These are phyloP conservation scores for Globisporangium recalcitrans DNA, from an alignment of 352 stramenopile genomes.

Conservation along the genomic window DNA sequence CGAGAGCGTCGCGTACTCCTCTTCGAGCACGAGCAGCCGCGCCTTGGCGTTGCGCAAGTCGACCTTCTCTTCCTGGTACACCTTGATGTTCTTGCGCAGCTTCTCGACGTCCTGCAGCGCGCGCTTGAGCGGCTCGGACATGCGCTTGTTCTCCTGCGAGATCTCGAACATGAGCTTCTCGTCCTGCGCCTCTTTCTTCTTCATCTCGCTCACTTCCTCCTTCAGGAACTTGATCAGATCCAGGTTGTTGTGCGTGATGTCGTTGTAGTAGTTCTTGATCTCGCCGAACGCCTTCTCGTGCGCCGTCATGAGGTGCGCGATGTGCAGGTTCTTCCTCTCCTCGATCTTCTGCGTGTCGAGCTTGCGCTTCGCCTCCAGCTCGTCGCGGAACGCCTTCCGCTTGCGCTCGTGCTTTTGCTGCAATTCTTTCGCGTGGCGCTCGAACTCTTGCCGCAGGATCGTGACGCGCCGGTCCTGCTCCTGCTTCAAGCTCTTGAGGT, in stretches of 20 bases:
- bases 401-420: conserved; percentile 87
- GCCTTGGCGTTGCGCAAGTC: conserved; percentile 60
- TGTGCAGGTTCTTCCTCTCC: conserved; percentile 90
- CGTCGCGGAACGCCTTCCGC: conserved; percentile 74
- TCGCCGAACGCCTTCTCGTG: conserved; percentile 93
- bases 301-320: conserved; percentile 88
- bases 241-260: conserved; percentile 97
- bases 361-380: conserved; percentile 79
- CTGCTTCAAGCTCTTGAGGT: conserved; percentile 90
- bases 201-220: conserved; percentile 92
- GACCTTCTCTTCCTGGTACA: conserved; percentile 71
- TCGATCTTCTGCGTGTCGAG: conserved; percentile 87
- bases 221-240: conserved; percentile 95
- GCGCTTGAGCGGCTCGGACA: conserved; percentile 91
- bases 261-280: conserved; percentile 97
- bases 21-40: conserved; percentile 83
- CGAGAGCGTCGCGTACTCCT: conserved; percentile 81
- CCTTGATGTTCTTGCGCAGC: conserved; percentile 55
- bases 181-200: conserved; percentile 92
- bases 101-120: conserved; percentile 77
- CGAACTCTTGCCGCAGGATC: conserved; percentile 88
- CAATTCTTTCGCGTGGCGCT: conserved; percentile 86
- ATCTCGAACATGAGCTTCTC: conserved; percentile 94
- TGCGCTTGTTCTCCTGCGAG: conserved; percentile 92
- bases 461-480: conserved; percentile 92